Evolutionary conservation across 2,329 filamentous ascomycete species (phyloP), one percentile per base, ranked within the genome.

Genomic region (Diaporthe vaccinii): DNA sequence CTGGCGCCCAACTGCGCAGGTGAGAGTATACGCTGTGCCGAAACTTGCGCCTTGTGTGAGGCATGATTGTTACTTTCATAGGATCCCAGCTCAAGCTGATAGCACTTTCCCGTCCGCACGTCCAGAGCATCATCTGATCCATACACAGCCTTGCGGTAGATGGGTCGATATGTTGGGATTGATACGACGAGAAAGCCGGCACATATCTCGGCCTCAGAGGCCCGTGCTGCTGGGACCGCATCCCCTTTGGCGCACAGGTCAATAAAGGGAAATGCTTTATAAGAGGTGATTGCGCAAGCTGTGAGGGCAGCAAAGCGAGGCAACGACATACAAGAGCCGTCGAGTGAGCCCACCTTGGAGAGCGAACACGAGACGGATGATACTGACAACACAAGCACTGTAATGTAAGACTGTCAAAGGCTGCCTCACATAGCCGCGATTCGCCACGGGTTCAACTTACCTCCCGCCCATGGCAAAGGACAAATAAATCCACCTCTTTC

Each of bases 161-260:
- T 65, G 2, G 25, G 25, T 4, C 10, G n/a, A 4, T 65, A 46
- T 1, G 61, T 65, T 1, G 61, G 61, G 3, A 46, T 46, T 20
- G 61, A 65, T 9, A 65, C 61, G 41, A 46, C 61, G 36, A 65
- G 61, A 17, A 46, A 65, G 17, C 61, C 61, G 9, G 15, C 39
- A 5, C 61, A 46, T n/a, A 65, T 22, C n/a, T 65, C 41, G 14
- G 20, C 61, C 41, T 12, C 17, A 1, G 61, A 65, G 25, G 61
- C 61, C 22, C n/a, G 49, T 31, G 20, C 41, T 8, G 39, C 25
- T 31, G 59, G 59, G 14, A 62, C 14, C 3, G 25, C 36, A 28
- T 41, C 59, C 59, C 59, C 59, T 62, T 44, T 62, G 14, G n/a
- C 5, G 22, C 17, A n/a, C 1, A 2, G 6, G 5, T 65, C 4